These are phyloP conservation scores for Closterium sp. DNA, from an alignment of 139 green algal genomes.

Conservation along the genomic window DNA sequence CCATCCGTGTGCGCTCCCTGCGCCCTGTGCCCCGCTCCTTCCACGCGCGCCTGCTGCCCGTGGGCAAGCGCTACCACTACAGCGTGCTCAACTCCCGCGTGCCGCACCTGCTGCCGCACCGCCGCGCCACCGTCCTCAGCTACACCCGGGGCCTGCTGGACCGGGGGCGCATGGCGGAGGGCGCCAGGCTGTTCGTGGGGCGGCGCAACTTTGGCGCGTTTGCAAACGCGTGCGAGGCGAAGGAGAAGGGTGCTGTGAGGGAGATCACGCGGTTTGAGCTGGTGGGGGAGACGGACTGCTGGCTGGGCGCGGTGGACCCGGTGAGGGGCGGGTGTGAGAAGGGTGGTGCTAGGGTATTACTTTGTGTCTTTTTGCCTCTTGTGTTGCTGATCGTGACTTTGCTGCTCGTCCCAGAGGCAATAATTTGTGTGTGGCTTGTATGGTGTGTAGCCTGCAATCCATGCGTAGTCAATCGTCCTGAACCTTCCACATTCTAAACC, in stretches of 20 bases:
- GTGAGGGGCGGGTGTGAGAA: background rate
- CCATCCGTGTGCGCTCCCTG: conserved; percentile 59
- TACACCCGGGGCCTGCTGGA: conserved; percentile 5
- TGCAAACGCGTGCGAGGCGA: conserved; percentile 52
- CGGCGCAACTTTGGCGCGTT: conserved; percentile 75
- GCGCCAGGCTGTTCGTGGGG: conserved; percentile 51
- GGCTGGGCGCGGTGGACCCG: background rate
- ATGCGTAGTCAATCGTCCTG: no score
- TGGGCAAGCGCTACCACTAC: conserved; percentile 37
- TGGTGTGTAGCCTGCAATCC: no score
- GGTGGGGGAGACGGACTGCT: conserved; percentile 5
- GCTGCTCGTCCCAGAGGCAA: no score
- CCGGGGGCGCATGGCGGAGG: conserved; percentile 41
- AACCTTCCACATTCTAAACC: no score
- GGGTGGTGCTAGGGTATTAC: background rate
- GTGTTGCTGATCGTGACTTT: background rate
- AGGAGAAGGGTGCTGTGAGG: conserved; percentile 57
- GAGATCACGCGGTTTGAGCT: conserved; percentile 63
- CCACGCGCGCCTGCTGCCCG: conserved; percentile 59
- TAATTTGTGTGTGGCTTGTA: no score
- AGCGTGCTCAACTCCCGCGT: conserved; percentile 5
- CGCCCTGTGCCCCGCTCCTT: conserved; percentile 62
- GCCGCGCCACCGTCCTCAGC: conserved; percentile 3
- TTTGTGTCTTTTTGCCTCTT: background rate
- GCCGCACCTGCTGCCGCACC: background rate